Conservation (phyloP, 2,329 filamentous ascomycete genomes). For the Verticillium tricorpus region DNA sequence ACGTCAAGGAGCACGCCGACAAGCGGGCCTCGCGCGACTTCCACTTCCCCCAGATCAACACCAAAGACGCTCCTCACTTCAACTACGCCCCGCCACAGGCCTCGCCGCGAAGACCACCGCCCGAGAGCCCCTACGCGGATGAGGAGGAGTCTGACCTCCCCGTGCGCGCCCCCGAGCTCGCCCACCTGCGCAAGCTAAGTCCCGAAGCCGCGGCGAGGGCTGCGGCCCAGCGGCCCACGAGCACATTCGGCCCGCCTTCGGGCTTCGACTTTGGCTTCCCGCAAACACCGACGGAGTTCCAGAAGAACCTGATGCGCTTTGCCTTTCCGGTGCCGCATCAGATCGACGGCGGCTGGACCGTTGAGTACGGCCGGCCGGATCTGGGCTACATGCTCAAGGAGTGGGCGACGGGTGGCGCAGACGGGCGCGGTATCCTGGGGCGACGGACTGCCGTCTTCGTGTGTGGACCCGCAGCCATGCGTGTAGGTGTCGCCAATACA, state of each 20-base stretch:
- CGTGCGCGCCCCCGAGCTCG: constrained; percentile 48
- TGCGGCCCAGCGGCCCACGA: constrained; percentile 39
- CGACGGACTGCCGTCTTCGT: constrained; percentile 85
- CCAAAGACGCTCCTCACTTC: constrained; percentile 51
- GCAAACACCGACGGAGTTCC: constrained; percentile 78
- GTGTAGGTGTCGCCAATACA: constrained; percentile 80
- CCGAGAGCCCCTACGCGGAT: constrained; percentile 4
- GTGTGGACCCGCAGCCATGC: constrained; percentile 83
- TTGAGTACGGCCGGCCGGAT: constrained; percentile 88
- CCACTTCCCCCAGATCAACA: constrained; percentile 52
- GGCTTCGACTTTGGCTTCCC: constrained; percentile 81
- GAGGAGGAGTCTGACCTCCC: constrained; percentile 19
- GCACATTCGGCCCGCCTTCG: constrained; percentile 54
- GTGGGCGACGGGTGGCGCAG: constrained; percentile 67
- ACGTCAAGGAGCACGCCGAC: constrained; percentile 28
- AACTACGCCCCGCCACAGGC: constrained; percentile 47
- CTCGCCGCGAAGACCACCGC: constrained; percentile 32
- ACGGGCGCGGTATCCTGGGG: constrained; percentile 68
- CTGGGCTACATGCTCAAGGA: constrained; percentile 82
- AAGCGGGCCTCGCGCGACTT: constrained; percentile 38
- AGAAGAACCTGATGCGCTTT: constrained; percentile 86
- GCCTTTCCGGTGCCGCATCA: constrained; percentile 70
- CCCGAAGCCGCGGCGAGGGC: constrained; percentile 15
- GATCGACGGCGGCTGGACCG: constrained; percentile 77
- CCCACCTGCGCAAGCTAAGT: constrained; percentile 48